Conservation (phyloP, 768 basidiomycete species). For the Clavulina sp. region DNA sequence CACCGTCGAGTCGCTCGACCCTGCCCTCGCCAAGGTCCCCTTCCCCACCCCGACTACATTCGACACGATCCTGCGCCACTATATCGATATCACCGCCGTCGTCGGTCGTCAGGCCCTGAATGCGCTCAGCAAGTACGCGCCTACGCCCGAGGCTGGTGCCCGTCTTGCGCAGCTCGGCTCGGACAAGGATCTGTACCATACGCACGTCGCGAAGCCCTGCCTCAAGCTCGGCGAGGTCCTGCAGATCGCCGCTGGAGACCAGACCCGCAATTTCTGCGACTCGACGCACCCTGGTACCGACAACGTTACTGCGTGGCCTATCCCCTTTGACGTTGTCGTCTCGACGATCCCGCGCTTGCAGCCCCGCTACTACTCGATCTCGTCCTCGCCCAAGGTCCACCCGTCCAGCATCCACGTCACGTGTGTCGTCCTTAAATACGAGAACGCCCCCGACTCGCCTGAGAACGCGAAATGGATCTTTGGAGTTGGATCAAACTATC, state of each 20-base stretch:
- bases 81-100: constrained; percentile 90
- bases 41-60: constrained; percentile 98
- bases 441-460: neutral
- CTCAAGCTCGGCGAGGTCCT: constrained; percentile 88
- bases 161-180: constrained; percentile 60
- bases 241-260: constrained; percentile 75
- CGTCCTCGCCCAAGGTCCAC: constrained; percentile 85
- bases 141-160: constrained; percentile 55
- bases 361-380: constrained; percentile 96
- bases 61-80: constrained; percentile 81
- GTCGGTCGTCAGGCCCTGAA: constrained; percentile 90
- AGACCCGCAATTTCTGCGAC: too few species aligned
- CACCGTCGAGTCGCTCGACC: constrained; percentile 91
- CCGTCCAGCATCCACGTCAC: constrained; percentile 88
- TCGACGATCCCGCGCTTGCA: constrained; percentile 87
- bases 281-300: constrained; percentile 32
- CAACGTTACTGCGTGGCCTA: constrained; percentile 72
- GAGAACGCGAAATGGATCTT: constrained; percentile 64
- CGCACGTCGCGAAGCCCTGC: constrained; percentile 60
- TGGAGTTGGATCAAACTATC: constrained; percentile 88
- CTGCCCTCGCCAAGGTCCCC: constrained; percentile 92
- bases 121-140: constrained; percentile 73
- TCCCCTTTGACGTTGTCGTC: constrained; percentile 94
- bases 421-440: constrained; percentile 84
- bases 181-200: constrained; percentile 74